Conservation (phyloP, 805 yeast genomes). For the Lipomyces sp. region DNA sequence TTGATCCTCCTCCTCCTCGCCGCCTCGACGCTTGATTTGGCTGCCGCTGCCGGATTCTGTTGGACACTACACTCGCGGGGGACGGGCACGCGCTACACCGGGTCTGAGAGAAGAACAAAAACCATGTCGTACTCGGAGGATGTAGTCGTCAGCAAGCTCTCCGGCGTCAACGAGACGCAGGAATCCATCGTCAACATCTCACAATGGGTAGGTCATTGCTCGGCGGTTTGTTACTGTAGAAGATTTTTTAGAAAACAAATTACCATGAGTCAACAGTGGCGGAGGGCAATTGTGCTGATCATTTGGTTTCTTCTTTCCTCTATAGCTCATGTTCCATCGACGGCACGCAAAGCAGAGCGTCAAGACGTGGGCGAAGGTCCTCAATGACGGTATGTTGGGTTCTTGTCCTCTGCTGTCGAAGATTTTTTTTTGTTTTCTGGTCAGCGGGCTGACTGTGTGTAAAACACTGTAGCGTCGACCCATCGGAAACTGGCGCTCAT, state of each 20-base stretch:
- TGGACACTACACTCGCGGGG: too few relatives aligned
- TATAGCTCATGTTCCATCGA: slow-evolving; percentile 53
- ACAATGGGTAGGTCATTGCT: slow-evolving; percentile 53
- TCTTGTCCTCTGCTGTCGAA: not conserved
- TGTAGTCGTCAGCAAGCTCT: slow-evolving; percentile 41
- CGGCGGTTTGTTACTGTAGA: not conserved
- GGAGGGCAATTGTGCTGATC: not conserved
- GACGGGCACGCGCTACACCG: too few relatives aligned
- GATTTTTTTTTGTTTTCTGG: not conserved
- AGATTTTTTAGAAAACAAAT: too few relatives aligned
- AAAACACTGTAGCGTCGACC: slow-evolving; percentile 38
- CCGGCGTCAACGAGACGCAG: slow-evolving; percentile 54
- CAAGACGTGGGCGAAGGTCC: slow-evolving; percentile 48
- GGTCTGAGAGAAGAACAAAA: too few relatives aligned
- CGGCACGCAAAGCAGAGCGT: slow-evolving; percentile 55
- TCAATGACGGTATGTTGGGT: slow-evolving; percentile 31
- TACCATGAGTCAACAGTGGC: too few relatives aligned
- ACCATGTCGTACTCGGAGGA: slow-evolving; percentile 52
- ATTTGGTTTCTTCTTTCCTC: not conserved
- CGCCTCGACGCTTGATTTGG: too few relatives aligned
- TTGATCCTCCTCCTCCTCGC: too few relatives aligned
- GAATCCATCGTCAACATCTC: slow-evolving; percentile 71
- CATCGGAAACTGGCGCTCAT: slow-evolving; percentile 54
- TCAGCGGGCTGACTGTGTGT: too few relatives aligned
- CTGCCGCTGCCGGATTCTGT: too few relatives aligned